Base-by-base conservation (phyloP, 345 rosid species). In the Camelina hispida region DNA sequence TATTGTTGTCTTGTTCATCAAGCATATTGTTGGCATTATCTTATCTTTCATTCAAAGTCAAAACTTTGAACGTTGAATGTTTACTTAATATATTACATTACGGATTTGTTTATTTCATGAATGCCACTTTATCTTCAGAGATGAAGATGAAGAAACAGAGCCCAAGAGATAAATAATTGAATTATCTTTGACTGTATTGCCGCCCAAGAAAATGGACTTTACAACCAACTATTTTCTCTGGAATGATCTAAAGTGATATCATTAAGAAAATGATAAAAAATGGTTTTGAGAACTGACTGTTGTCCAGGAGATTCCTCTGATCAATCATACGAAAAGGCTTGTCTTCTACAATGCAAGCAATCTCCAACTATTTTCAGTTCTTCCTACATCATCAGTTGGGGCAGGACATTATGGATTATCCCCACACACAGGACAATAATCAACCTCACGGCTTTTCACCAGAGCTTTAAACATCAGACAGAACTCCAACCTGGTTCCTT, bases 401-500 rank as follows among this genome's bases (percentile, higher is more conserved):
- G 23, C 42, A 32, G 35, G 32, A 75, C 68, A 57, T 54, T 65
- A 35, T 11, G 12, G 15, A 25, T 15, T 28, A 22, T 48, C 16
- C 68, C 67, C 16, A 23, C 42, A 50, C 72, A 23, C 44, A 53
- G 30, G 22, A 20, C 34, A 53, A 15, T 66, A 54, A 40, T 47
- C 53, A 64, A 51, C 40, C 17, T 69, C 55, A 38, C 2, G 18
- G 73, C 62, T 38, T 40, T 25, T 67, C 6, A 43, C 48, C 66
- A 68, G 18, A 20, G 63, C 43, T 54, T 42, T 25, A n/a, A 9
- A 56, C 15, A 47, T 87, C 80, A 88, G 53, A 79, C 62, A 48
- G 61, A 77, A 83, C 96, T 89, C 91, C 90, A 81, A 64, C 91
- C 97, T 66, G 86, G 84, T 66, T 85, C 85, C 81, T 92, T 92